A percentile compares a stretch with the other conserved stretches of the same genome.
Conservation (phyloP, 2,329 filamentous ascomycete genomes). For the Cytospora piceicola region DNA sequence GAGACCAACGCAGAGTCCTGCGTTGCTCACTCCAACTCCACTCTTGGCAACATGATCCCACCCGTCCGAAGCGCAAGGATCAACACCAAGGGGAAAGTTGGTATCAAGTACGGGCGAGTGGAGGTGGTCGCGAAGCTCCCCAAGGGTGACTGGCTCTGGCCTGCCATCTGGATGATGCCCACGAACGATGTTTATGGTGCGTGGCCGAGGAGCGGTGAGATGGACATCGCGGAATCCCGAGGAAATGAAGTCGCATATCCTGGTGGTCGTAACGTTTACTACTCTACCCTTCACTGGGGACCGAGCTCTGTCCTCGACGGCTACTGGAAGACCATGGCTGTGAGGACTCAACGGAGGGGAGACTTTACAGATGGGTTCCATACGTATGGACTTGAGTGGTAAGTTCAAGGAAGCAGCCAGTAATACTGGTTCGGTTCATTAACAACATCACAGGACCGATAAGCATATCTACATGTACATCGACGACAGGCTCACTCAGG, state of each 20-base stretch:
- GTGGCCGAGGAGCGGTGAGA: constrained; percentile 58
- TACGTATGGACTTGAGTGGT: constrained; percentile 58
- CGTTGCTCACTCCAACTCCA: constrained; percentile 47
- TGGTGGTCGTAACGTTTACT: constrained; percentile 49
- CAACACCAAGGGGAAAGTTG: constrained; percentile 50
- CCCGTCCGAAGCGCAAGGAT: constrained; percentile 55
- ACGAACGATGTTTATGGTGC: constrained; percentile 50
- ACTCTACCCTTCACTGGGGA: constrained; percentile 53
- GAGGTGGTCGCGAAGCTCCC: constrained; percentile 59
- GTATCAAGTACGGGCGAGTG: constrained; percentile 54
- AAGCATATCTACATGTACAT: constrained; percentile 59
- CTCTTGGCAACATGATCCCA: constrained; percentile 50
- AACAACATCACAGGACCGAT: constrained; percentile 36
- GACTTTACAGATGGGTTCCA: constrained; percentile 50
- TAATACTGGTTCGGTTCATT: not conserved
- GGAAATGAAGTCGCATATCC: constrained; percentile 49
- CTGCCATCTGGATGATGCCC: constrained; percentile 57
- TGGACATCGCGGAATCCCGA: constrained; percentile 55
- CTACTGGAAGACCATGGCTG: constrained; percentile 43
- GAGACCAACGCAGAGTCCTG: constrained; percentile 41
- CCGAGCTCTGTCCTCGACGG: constrained; percentile 37
- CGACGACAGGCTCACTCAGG: constrained; percentile 48
- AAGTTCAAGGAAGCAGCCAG: not conserved
- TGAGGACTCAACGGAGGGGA: constrained; percentile 41
- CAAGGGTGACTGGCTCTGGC: constrained; percentile 59